Evolutionary conservation across 495 filamentous ascomycete species (phyloP).

Genomic region (Penicillium argentinense): DNA sequence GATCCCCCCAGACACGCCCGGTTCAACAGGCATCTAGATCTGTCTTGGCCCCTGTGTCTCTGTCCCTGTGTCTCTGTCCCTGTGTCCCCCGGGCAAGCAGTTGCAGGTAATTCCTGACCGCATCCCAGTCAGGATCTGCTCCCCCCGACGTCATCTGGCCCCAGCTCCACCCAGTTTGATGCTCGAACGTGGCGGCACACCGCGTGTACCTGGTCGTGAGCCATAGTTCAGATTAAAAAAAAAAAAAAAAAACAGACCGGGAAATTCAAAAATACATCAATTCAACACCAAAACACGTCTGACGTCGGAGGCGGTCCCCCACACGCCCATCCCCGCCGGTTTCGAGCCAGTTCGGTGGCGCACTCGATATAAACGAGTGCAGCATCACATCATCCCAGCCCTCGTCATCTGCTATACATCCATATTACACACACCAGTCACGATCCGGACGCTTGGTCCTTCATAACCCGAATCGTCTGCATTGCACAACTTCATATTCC

Average conservation of each 20-base stretch:
- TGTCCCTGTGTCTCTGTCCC: too few relatives aligned
- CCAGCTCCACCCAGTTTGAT: not conserved
- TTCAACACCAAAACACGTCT: conserved; percentile 8
- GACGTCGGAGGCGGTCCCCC: conserved; percentile 32
- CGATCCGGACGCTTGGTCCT: conserved; percentile 25
- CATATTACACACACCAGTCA: conserved; percentile 20
- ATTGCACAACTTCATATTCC: conserved; percentile 30
- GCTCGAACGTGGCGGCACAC: too few relatives aligned
- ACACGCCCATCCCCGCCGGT: conserved; percentile 1
- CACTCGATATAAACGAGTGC: too few relatives aligned
- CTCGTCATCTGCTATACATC: conserved; percentile 22
- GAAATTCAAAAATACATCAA: too few relatives aligned
- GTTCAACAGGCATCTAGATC: too few relatives aligned
- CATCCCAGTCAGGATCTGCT: too few relatives aligned
- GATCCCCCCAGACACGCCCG: too few relatives aligned
- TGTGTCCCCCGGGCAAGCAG: too few relatives aligned
- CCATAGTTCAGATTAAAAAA: not conserved
- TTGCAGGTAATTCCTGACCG: too few relatives aligned
- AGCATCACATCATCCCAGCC: conserved; percentile 1
- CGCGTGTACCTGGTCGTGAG: not conserved
- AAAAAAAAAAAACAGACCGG: not conserved
- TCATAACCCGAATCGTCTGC: conserved; percentile 17
- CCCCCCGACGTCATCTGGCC: conserved; percentile 2
- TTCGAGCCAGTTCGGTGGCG: conserved; percentile 9
- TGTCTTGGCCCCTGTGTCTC: too few relatives aligned